Percentiles rank a stretch among this genome's conserved stretches.
These are phyloP conservation scores for Suhomyces sp. DNA, from an alignment of 805 yeast genomes.

Conservation along the genomic window DNA sequence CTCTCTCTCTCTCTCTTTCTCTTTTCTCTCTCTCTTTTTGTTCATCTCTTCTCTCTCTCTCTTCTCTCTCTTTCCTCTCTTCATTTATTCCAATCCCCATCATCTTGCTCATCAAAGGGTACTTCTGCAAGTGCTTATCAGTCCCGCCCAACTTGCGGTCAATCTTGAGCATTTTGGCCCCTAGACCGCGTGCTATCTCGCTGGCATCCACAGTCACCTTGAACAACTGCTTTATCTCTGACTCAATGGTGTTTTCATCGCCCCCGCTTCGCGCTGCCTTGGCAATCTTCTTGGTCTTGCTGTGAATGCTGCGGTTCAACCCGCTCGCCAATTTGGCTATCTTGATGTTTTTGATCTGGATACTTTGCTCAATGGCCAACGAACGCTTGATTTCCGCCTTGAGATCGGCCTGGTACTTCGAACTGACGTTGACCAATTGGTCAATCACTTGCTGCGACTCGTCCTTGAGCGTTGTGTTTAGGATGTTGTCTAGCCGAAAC, in stretches of 20 bases:
- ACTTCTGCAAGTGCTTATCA: neutral
- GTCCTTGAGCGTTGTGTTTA: slow-evolving; percentile 18
- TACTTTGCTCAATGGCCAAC: slow-evolving; percentile 36
- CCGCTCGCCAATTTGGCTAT: slow-evolving; percentile 28
- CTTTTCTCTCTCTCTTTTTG: neutral
- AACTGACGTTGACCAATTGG: slow-evolving; percentile 24
- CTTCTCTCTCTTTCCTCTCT: neutral
- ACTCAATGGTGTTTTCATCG: slow-evolving; percentile 2
- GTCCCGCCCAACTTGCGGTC: neutral
- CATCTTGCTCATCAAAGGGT: neutral
- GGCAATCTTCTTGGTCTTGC: slow-evolving; percentile 7
- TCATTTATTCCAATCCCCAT: neutral
- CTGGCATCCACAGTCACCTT: slow-evolving; percentile 10
- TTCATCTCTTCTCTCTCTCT: no score
- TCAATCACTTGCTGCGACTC: slow-evolving; percentile 31
- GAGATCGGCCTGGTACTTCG: slow-evolving; percentile 36
- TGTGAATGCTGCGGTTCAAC: slow-evolving; percentile 15
- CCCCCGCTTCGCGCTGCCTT: neutral
- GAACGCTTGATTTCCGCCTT: slow-evolving; percentile 31
- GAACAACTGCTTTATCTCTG: slow-evolving; percentile 8
- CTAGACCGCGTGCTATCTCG: slow-evolving; percentile 6
- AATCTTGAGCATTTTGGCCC: neutral
- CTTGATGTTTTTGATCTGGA: slow-evolving; percentile 39
- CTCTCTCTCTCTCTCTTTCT: neutral
- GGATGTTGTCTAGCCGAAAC: slow-evolving; percentile 31